phyloP scores from a whole-genome alignment of 352 stramenopile genomes.

The Blastocystis sp. region DNA sequence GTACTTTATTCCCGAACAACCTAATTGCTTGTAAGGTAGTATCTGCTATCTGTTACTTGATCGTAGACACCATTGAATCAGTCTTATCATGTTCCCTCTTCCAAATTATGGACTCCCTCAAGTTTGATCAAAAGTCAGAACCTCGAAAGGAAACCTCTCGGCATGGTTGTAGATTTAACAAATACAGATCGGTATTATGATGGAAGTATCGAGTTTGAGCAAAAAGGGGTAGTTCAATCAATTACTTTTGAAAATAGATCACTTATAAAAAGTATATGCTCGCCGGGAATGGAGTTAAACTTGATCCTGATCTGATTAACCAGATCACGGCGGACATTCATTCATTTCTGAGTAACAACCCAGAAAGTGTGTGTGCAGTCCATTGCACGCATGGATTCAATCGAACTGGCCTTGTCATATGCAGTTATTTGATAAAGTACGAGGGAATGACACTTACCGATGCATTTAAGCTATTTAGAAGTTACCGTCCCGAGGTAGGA shows the following conservation, averaged over 20 bases:
- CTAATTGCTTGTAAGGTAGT: not conserved
- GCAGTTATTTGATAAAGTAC: not conserved
- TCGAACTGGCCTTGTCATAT: not conserved
- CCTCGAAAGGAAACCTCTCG: not conserved
- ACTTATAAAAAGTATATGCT: not conserved
- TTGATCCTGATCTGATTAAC: not conserved
- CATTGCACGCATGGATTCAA: not conserved
- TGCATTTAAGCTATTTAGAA: not conserved
- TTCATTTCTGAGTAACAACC: not conserved
- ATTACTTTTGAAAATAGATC: not conserved
- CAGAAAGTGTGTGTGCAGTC: not conserved
- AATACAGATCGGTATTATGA: not conserved
- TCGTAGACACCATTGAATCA: not conserved
- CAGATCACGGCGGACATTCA: not conserved
- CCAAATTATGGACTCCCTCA: not conserved
- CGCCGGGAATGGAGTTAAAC: not conserved
- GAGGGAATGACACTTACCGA: not conserved
- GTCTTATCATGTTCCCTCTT: not conserved
- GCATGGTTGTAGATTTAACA: not conserved
- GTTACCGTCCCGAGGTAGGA: not conserved
- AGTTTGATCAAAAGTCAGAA: not conserved
- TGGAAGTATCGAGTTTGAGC: not conserved
- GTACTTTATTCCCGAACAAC: not conserved
- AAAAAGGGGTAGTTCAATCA: not conserved
- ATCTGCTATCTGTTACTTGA: too few species aligned